Evolutionary conservation across 2,329 filamentous ascomycete species (phyloP).

Genomic region (Fusarium pseudonygamai): DNA sequence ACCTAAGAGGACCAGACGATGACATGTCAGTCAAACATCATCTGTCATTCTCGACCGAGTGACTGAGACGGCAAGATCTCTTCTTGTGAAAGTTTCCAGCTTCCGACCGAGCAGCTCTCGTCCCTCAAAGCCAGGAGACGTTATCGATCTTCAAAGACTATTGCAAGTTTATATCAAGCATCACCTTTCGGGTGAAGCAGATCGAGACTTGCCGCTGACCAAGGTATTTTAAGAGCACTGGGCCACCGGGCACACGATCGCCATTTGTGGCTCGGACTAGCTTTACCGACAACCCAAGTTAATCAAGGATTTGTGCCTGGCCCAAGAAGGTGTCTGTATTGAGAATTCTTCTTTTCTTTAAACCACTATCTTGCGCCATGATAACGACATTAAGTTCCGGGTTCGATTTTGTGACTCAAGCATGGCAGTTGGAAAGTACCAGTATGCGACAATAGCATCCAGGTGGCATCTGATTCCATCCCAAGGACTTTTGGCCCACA

Average conservation of each 20-base stretch:
- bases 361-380: constrained; percentile 68
- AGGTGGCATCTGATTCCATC: constrained; percentile 75
- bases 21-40: neutral
- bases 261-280: constrained; percentile 78
- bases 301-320: constrained; percentile 74
- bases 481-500: constrained; percentile 68
- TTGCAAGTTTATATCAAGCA: constrained; percentile 73
- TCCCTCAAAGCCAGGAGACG: constrained; percentile 71
- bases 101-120: constrained; percentile 64
- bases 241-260: constrained; percentile 64
- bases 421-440: constrained; percentile 72
- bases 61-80: neutral
- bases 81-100: constrained; percentile 56
- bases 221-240: constrained; percentile 44
- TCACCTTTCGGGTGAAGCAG: constrained; percentile 61
- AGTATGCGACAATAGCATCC: constrained; percentile 71
- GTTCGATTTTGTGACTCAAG: constrained; percentile 78
- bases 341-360: constrained; percentile 79
- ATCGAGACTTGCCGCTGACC: constrained; percentile 68
- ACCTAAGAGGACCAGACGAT: neutral
- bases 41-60: neutral
- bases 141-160: constrained; percentile 74
- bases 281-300: constrained; percentile 66
- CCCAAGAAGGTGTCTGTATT: constrained; percentile 75
- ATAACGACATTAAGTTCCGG: constrained; percentile 63